A percentile compares a stretch with the other conserved stretches of the same genome.
Evolutionary conservation across 1,284 basidiomycete species (phyloP).

Genomic region (Rhizoctonia solani): DNA sequence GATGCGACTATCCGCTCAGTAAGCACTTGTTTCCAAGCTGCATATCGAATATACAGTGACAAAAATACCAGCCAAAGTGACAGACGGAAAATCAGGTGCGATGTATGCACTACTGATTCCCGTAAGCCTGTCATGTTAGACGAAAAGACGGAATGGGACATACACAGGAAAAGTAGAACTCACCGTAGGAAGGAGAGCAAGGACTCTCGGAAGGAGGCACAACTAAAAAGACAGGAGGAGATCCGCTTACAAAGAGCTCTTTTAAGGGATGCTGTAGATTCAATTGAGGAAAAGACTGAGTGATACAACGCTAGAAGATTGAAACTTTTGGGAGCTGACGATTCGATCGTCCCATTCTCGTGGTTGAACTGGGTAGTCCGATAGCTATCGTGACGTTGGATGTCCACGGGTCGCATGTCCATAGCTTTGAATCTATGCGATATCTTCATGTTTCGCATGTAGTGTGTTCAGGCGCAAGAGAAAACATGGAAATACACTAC

Average conservation of each 20-base stretch:
- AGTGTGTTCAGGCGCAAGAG: too few relatives aligned
- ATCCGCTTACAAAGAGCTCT: constrained; percentile 6
- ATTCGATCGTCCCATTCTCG: too few relatives aligned
- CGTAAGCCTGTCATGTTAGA: constrained; percentile 75
- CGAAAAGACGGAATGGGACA: constrained; percentile 65
- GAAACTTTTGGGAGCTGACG: too few relatives aligned
- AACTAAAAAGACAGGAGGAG: constrained; percentile 3
- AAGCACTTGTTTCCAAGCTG: constrained; percentile 23
- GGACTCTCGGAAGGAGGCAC: constrained; percentile 13
- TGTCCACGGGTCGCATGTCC: too few relatives aligned
- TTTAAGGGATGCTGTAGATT: neutral
- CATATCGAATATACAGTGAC: constrained; percentile 34
- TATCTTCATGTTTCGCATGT: too few relatives aligned
- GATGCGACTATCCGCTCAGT: neutral
- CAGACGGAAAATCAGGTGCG: constrained; percentile 64
- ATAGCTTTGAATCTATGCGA: too few relatives aligned
- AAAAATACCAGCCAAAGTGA: constrained; percentile 36
- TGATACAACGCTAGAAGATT: too few relatives aligned
- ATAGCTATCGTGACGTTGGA: too few relatives aligned
- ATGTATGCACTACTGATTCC: constrained; percentile 67
- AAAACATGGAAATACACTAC: too few relatives aligned
- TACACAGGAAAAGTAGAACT: constrained; percentile 61
- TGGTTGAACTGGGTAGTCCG: too few relatives aligned
- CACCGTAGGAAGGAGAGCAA: constrained; percentile 51
- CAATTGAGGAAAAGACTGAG: neutral